Base-by-base conservation (phyloP, 805 yeast genomes). In the Kluyveromyces siamensis region DNA sequence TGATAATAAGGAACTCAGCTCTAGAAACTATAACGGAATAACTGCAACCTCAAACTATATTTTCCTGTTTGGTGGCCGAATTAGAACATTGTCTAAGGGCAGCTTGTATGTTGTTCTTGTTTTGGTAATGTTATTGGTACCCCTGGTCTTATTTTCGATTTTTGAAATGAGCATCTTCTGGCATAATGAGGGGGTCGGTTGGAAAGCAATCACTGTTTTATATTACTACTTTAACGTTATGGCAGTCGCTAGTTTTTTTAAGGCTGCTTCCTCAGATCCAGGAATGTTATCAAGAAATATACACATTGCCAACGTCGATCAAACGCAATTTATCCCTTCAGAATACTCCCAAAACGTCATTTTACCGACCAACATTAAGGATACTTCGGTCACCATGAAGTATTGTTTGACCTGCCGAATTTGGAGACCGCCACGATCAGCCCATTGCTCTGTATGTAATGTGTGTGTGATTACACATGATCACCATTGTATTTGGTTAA, bases 351-450 rank as follows among this genome's bases (percentile, higher is more conserved):
- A 72, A 54, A 58, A 66, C 10, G 71, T 80, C 1, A 62, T 72
- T 1, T 57, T 83, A 9, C 87, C 87, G 0, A 70, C 75, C 1
- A 45, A 45, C 14, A 40, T 44, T 25, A 46, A 41, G 25, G 44
- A 47, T 27, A 51, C 19, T 17, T 16, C 37, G 1, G 48, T 58
- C 18, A 70, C 74, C 1, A 78, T 79, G 21, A 77, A 77, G 55
- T 83, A 82, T 60, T 83, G 90, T 56, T 44, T 75, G 1, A 72
- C 83, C 0, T 87, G 96, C 58, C 67, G 76, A 30, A 72, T 80
- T 40, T 86, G 95, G 91, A 66, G 91, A 54, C 83, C 88, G 9
- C 87, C 89, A 1, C 66, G 95, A 47, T 67, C 89, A 0, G 77
- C 83, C 48, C 96, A 87, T 63, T 87, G 96, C 58, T 72, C 81